Conservation (phyloP, 345 rosid species). For the Gossypium longicalyx region DNA sequence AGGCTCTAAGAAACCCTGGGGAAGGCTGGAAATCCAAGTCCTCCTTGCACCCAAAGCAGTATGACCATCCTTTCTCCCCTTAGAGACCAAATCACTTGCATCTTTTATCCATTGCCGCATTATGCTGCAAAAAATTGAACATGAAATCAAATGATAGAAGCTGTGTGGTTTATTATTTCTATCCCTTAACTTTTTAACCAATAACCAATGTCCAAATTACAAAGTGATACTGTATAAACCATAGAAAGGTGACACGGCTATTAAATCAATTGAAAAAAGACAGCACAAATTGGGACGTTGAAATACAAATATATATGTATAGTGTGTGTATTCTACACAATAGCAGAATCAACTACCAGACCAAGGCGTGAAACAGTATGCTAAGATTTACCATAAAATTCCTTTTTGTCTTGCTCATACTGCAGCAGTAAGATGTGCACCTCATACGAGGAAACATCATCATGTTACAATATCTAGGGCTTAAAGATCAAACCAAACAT, state of each 20-base stretch:
- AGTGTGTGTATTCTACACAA: not conserved
- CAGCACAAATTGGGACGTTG: not conserved
- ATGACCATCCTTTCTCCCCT: slow-evolving; percentile 40
- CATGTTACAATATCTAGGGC: not conserved
- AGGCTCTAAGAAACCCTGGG: slow-evolving; percentile 41
- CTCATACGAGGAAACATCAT: not conserved
- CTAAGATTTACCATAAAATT: too few species aligned
- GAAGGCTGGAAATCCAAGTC: slow-evolving; percentile 32
- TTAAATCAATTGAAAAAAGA: not conserved
- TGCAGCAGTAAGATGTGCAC: not conserved
- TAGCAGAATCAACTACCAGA: not conserved
- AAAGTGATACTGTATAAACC: not conserved
- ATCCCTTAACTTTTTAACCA: not conserved
- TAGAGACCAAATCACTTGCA: slow-evolving; percentile 54
- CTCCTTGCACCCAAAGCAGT: slow-evolving; percentile 42
- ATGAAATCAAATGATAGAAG: slow-evolving; percentile 2
- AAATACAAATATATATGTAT: too few species aligned
- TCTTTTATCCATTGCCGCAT: slow-evolving; percentile 49
- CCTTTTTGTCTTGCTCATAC: not conserved
- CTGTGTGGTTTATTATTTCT: not conserved
- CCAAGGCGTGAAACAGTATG: not conserved
- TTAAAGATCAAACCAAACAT: not conserved
- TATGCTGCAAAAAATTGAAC: slow-evolving; percentile 38
- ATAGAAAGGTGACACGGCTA: not conserved
- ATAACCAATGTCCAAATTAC: not conserved